Conservation (phyloP, 805 yeast species). For the Hagleromyces aurorensis region DNA sequence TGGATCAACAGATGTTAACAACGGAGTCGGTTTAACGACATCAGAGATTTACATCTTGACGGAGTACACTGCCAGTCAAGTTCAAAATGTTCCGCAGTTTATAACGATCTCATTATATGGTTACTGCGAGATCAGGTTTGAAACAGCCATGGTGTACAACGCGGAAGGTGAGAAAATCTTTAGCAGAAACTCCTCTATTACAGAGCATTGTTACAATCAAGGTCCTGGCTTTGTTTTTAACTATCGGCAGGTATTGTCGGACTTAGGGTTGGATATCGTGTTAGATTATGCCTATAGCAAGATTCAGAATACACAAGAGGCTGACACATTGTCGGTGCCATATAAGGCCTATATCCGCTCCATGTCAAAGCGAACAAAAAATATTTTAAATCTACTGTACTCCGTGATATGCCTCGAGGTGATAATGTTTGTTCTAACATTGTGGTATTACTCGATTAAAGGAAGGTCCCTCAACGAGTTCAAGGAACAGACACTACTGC, state of each 20-base stretch:
- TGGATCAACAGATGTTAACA: conserved; percentile 20
- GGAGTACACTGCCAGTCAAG: conserved; percentile 21
- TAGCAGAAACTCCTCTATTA: conserved; percentile 10
- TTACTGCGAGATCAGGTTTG: conserved; percentile 17
- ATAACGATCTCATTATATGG: conserved; percentile 22
- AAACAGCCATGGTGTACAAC: conserved; percentile 5
- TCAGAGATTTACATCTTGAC: conserved; percentile 25
- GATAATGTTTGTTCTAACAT: conserved; percentile 8
- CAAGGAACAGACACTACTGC: conserved; percentile 18
- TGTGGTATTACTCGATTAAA: conserved; percentile 24
- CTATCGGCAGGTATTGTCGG: conserved; percentile 20
- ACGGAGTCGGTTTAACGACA: conserved; percentile 28
- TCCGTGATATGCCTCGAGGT: conserved; percentile 11
- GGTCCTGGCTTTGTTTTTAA: conserved; percentile 22
- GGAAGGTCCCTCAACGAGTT: conserved; percentile 17
- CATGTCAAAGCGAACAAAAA: conserved; percentile 9
- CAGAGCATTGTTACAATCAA: conserved; percentile 9
- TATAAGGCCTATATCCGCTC: conserved; percentile 13
- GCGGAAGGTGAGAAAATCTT: conserved; percentile 3
- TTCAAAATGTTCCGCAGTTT: conserved; percentile 21
- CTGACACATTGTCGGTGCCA: conserved; percentile 2
- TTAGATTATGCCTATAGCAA: conserved; percentile 26
- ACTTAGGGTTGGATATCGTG: conserved; percentile 23
- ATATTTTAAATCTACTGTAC: conserved; percentile 15
- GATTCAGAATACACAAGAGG: conserved; percentile 2